Percentiles rank a stretch among this genome's conserved stretches.
These are phyloP conservation scores for Ziziphus jujuba DNA, from an alignment of 306 rosid genomes.

Conservation along the genomic window DNA sequence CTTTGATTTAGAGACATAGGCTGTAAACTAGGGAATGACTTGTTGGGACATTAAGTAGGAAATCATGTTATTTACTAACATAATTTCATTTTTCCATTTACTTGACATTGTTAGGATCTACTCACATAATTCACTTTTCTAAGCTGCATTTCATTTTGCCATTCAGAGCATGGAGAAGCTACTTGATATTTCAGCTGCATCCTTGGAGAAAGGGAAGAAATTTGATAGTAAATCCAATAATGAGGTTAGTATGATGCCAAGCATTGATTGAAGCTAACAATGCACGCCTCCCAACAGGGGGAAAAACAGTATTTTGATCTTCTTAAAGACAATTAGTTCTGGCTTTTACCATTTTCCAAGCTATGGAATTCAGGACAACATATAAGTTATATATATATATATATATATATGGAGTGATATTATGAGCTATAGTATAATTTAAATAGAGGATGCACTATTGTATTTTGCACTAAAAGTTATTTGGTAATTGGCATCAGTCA, in stretches of 20 bases:
- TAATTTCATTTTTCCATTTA: constrained; percentile 13
- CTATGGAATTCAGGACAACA: too few relatives aligned
- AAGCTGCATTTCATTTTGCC: constrained; percentile 16
- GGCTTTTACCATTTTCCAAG: neutral
- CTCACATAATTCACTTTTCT: constrained; percentile 16
- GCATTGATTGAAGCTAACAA: constrained; percentile 11
- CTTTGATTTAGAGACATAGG: too few relatives aligned
- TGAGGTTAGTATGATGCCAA: constrained; percentile 52
- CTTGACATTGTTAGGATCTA: constrained; percentile 15
- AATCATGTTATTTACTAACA: neutral
- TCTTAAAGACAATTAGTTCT: neutral
- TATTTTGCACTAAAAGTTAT: too few relatives aligned
- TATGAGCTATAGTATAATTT: too few relatives aligned
- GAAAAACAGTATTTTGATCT: too few relatives aligned
- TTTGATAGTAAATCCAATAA: constrained; percentile 34
- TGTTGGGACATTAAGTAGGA: too few relatives aligned
- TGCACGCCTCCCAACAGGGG: too few relatives aligned
- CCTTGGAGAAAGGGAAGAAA: constrained; percentile 36
- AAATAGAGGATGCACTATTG: too few relatives aligned
- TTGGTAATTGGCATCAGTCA: too few relatives aligned
- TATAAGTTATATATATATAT: too few relatives aligned
- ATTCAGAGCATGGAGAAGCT: constrained; percentile 71
- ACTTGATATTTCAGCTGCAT: constrained; percentile 34
- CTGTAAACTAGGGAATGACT: too few relatives aligned
- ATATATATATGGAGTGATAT: too few relatives aligned